Conservation (phyloP, 176 grass and related monocot species). For the Carex myosuroides region DNA sequence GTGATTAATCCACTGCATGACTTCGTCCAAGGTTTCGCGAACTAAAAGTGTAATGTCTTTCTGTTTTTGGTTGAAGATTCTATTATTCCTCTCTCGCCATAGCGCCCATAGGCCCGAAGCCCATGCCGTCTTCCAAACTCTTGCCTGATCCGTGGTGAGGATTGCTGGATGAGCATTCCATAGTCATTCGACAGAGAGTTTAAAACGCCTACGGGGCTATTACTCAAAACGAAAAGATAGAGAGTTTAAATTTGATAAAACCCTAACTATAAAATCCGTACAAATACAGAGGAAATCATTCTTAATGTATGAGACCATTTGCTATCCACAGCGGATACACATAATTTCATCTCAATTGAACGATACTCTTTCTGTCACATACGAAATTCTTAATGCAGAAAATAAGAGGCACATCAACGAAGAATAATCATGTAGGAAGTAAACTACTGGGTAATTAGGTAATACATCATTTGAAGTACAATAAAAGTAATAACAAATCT, state of each 20-base stretch:
- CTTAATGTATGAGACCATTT: not conserved
- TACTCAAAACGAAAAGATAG: too few species aligned
- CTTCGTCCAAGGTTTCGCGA: too few species aligned
- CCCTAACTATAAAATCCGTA: not conserved
- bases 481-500: not conserved
- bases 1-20: too few species aligned
- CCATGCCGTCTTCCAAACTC: too few species aligned
- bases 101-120: too few species aligned
- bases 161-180: too few species aligned
- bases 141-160: too few species aligned
- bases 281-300: not conserved
- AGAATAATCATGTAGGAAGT: not conserved
- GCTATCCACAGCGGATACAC: not conserved
- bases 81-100: too few species aligned
- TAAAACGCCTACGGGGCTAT: not conserved
- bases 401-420: not conserved
- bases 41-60: too few species aligned
- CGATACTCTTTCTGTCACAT: not conserved
- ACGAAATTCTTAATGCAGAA: not conserved
- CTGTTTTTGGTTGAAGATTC: too few species aligned
- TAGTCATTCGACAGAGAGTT: not conserved
- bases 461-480: not conserved
- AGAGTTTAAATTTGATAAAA: not conserved
- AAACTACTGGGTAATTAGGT: not conserved
- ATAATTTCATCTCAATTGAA: not conserved